These are phyloP conservation scores for Hypsizygus ulmarius DNA, from an alignment of 1,284 basidiomycete genomes.

Conservation along the genomic window DNA sequence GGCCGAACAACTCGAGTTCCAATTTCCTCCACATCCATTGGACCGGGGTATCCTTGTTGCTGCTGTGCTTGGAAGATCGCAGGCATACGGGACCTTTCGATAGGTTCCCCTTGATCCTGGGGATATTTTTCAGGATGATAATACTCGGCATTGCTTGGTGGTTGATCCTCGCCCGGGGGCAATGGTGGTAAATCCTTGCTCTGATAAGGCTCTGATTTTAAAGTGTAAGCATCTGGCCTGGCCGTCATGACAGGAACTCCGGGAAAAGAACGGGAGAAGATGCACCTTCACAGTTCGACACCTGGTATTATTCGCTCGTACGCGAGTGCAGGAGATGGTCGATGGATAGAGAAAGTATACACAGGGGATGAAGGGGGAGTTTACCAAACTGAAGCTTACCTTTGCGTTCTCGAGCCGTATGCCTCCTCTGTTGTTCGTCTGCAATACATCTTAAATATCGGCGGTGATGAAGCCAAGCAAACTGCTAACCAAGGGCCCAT, in stretches of 20 bases:
- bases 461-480: background rate
- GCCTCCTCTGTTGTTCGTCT: conserved; percentile 62
- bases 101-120: conserved; percentile 20
- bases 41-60: conserved; percentile 29
- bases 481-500: conserved; percentile 65
- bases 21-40: conserved; percentile 15
- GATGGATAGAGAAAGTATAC: conserved; percentile 24
- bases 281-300: conserved; percentile 42
- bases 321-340: conserved; percentile 12
- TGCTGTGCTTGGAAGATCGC: conserved; percentile 57
- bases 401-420: conserved; percentile 69
- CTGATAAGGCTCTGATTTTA: conserved; percentile 18
- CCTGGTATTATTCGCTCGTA: conserved; percentile 11
- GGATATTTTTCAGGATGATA: conserved; percentile 20
- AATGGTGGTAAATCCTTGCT: conserved; percentile 25
- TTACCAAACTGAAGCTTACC: conserved; percentile 55
- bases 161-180: conserved; percentile 17
- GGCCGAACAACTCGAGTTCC: conserved; percentile 14
- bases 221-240: conserved; percentile 10
- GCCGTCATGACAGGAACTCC: conserved; percentile 7
- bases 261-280: conserved; percentile 26
- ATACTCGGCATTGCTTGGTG: conserved; percentile 21
- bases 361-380: conserved; percentile 30
- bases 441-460: conserved; percentile 11
- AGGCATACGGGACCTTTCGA: conserved; percentile 46